These are phyloP conservation scores for Cercospora sojina DNA, from an alignment of 2,329 filamentous ascomycete species.

Conservation along the genomic window DNA sequence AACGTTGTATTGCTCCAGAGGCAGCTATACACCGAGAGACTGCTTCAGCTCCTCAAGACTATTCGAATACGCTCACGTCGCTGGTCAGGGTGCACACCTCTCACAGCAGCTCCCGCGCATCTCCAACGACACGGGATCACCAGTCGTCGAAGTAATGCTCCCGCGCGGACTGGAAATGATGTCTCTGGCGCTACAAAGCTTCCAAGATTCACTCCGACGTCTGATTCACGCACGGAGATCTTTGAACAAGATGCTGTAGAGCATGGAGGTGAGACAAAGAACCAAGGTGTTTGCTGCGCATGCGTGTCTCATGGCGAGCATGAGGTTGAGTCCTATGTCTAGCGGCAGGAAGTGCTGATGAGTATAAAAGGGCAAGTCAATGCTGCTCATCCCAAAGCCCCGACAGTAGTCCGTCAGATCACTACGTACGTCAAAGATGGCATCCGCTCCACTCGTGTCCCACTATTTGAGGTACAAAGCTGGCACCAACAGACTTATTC, in stretches of 20 bases:
- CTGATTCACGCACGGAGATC: background rate
- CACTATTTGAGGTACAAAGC: conserved; percentile 16
- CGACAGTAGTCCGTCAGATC: background rate
- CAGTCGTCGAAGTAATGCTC: no score
- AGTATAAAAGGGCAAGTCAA: background rate
- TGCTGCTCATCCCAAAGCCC: background rate
- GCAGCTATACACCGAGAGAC: no score
- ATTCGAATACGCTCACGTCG: no score
- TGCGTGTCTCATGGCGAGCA: background rate
- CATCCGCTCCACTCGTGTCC: background rate
- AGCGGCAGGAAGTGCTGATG: background rate
- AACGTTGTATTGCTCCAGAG: no score
- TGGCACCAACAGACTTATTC: conserved; percentile 7
- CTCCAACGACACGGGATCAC: no score
- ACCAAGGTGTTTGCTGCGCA: background rate
- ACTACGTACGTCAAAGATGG: background rate
- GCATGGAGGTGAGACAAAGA: background rate
- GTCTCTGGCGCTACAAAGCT: background rate
- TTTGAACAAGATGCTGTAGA: background rate
- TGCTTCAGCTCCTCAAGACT: no score
- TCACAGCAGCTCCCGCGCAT: no score
- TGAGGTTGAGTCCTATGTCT: background rate
- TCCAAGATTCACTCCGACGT: background rate
- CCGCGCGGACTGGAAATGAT: background rate
- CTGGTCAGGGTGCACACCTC: no score